phyloP scores from a whole-genome alignment of 106 monocot genomes.

The Allium cepa region DNA sequence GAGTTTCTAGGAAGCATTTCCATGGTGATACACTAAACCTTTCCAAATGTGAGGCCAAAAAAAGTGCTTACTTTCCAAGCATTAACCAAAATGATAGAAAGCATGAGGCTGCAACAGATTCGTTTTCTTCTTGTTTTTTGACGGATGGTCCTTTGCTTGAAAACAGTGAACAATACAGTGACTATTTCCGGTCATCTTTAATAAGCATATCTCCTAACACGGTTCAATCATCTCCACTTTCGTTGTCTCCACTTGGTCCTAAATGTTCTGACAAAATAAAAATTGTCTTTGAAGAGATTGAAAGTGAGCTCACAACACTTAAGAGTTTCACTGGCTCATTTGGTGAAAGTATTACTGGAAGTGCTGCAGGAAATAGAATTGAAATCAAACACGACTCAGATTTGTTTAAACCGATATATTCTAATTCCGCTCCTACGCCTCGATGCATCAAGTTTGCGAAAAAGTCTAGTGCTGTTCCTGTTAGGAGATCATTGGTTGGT shows the following conservation, averaged over 20 bases:
- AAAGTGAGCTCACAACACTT: conserved; percentile 21
- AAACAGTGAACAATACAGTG: conserved; percentile 23
- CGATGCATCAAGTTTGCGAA: conserved; percentile 25
- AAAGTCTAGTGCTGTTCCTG: conserved; percentile 33
- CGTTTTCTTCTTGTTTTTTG: conserved; percentile 17
- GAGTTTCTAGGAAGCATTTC: conserved; percentile 38
- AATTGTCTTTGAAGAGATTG: conserved; percentile 23
- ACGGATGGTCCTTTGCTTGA: conserved; percentile 77
- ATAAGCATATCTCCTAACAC: conserved; percentile 29
- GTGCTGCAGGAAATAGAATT: conserved; percentile 5
- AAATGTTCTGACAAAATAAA: conserved; percentile 58
- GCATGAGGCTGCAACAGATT: conserved; percentile 25
- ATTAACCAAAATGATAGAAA: conserved; percentile 33
- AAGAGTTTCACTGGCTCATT: conserved; percentile 13
- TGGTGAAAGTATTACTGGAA: conserved; percentile 11
- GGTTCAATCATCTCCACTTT: conserved; percentile 54
- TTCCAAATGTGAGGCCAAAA: conserved; percentile 14
- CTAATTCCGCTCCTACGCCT: conserved; percentile 24
- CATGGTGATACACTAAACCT: conserved; percentile 49
- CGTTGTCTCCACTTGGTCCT: conserved; percentile 90
- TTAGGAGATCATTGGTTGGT: conserved; percentile 87
- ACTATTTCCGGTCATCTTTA: conserved; percentile 14
- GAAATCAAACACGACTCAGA: conserved; percentile 34
- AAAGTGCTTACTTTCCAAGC: neutral
- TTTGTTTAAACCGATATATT: conserved; percentile 19